phyloP scores from a whole-genome alignment of 768 basidiomycete genomes.

The Xanthoconium stramineum region DNA sequence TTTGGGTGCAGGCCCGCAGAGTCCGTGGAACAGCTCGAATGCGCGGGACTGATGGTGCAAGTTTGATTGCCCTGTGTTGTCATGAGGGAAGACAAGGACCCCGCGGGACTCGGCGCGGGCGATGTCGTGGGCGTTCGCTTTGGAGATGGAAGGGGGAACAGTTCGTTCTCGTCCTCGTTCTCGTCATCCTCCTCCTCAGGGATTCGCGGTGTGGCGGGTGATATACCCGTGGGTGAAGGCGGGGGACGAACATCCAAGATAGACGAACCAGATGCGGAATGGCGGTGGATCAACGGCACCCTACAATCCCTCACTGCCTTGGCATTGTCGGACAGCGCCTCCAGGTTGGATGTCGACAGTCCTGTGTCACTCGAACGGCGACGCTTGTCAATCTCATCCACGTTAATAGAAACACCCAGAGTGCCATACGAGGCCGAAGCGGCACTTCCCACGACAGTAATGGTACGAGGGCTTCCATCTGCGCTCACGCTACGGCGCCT shows the following conservation, averaged over 20 bases:
- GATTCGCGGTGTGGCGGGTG: conserved; percentile 22
- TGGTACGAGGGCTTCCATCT: conserved; percentile 31
- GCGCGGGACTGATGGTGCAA: conserved; percentile 5
- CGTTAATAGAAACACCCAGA: conserved; percentile 40
- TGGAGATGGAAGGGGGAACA: conserved; percentile 61
- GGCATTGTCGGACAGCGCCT: background rate
- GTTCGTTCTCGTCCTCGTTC: conserved; percentile 49
- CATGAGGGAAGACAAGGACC: conserved; percentile 28
- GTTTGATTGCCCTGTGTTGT: conserved; percentile 1
- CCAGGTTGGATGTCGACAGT: background rate
- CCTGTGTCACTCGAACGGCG: conserved; percentile 42
- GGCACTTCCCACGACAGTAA: conserved; percentile 29
- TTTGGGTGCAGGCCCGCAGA: background rate
- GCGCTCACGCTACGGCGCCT: conserved; percentile 50
- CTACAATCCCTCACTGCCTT: background rate
- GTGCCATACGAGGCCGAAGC: conserved; percentile 23
- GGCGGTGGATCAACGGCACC: background rate
- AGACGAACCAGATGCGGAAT: background rate
- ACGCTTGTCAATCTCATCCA: conserved; percentile 65
- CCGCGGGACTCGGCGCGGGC: conserved; percentile 33
- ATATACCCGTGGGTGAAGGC: conserved; percentile 12
- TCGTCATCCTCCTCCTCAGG: conserved; percentile 43
- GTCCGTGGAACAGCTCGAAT: conserved; percentile 19
- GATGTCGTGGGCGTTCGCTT: conserved; percentile 49
- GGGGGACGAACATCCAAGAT: background rate